A percentile compares a stretch with the other conserved stretches of the same genome.
Conservation (phyloP, 2,329 filamentous ascomycete species). For the Arthrobotrys iridis region DNA sequence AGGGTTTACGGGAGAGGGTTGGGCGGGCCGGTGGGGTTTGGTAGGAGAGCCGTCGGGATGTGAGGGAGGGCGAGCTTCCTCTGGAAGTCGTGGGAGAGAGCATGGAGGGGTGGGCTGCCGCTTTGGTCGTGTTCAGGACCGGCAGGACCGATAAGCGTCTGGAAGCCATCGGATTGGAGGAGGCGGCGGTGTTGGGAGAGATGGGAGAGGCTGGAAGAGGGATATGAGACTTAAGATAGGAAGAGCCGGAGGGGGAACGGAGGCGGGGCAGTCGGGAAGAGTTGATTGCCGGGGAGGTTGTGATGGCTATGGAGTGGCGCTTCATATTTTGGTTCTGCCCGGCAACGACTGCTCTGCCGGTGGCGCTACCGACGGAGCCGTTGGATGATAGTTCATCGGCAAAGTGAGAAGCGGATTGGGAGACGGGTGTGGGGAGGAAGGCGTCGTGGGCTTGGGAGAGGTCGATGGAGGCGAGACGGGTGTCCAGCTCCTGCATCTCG, state of each 20-base stretch:
- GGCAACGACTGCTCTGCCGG: background rate
- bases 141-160: conserved; percentile 51
- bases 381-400: conserved; percentile 37
- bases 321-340: conserved; percentile 11
- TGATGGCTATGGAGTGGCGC: conserved; percentile 31
- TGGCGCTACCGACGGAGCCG: conserved; percentile 25
- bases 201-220: conserved; percentile 6
- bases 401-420: conserved; percentile 60
- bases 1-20: conserved; percentile 60
- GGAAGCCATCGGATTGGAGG: background rate
- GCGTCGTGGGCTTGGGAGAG: conserved; percentile 30
- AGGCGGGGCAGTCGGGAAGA: conserved; percentile 44
- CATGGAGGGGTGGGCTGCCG: conserved; percentile 17
- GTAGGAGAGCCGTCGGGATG: conserved; percentile 38
- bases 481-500: conserved; percentile 80
- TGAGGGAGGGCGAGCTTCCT: conserved; percentile 43
- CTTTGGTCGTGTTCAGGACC: conserved; percentile 49
- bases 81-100: conserved; percentile 42
- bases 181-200: conserved; percentile 25
- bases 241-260: conserved; percentile 63
- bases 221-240: conserved; percentile 62
- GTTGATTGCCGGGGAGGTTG: conserved; percentile 11
- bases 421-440: conserved; percentile 66
- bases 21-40: conserved; percentile 55
- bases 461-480: conserved; percentile 68